Evolutionary conservation across 2,329 filamentous ascomycete species (phyloP).

Genomic region (Hymenoscyphus linearis): DNA sequence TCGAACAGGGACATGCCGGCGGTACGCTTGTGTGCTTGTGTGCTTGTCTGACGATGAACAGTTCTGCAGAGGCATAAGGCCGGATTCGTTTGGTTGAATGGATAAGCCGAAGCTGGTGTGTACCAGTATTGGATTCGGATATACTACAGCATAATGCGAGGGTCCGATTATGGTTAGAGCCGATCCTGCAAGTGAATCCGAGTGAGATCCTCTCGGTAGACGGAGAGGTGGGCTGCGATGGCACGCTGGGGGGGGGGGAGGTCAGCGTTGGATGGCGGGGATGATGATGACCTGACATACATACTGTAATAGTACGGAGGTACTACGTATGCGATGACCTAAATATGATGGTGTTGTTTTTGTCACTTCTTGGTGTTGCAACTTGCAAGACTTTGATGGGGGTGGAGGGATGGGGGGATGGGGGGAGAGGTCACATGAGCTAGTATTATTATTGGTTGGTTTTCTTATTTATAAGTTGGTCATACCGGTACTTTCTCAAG

Average conservation of each 20-base stretch:
- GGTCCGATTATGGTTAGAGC: slow-evolving; percentile 5
- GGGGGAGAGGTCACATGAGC: background rate
- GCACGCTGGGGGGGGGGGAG: background rate
- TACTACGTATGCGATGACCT: background rate
- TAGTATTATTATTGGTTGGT: background rate
- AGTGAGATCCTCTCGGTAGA: slow-evolving; percentile 9
- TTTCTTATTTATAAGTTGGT: background rate
- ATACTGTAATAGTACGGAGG: no score
- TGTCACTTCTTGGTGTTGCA: background rate
- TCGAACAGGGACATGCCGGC: background rate
- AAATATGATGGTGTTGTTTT: background rate
- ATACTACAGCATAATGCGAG: slow-evolving; percentile 1
- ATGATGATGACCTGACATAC: background rate
- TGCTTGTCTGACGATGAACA: slow-evolving; percentile 6
- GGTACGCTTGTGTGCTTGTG: slow-evolving; percentile 9
- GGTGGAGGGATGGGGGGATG: background rate
- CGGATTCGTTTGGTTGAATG: slow-evolving; percentile 7
- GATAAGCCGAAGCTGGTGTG: background rate
- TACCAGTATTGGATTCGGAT: slow-evolving; percentile 13
- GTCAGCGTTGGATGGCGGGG: slow-evolving; percentile 1
- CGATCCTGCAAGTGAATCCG: slow-evolving; percentile 11
- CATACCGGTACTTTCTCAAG: background rate
- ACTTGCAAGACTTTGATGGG: background rate
- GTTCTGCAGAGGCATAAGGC: background rate
- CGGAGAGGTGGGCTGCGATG: background rate